A percentile compares a stretch with the other conserved stretches of the same genome.
Evolutionary conservation across 148 eudicot species (phyloP).

Genomic region (Salicornia ramosissima): DNA sequence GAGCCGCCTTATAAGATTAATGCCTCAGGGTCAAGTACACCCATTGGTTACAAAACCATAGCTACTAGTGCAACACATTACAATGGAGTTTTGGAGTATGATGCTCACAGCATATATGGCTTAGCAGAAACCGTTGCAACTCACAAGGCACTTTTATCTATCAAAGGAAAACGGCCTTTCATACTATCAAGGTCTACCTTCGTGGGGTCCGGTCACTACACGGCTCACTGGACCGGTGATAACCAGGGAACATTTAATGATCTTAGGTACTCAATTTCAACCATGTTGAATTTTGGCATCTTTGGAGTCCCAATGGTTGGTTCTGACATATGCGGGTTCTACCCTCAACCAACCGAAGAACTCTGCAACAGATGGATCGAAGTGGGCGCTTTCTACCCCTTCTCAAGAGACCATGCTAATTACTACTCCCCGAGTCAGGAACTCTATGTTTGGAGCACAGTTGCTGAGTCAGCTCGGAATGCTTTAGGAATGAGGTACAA

Average conservation of each 20-base stretch:
- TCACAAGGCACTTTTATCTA: constrained; percentile 68
- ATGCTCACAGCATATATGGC: constrained; percentile 92
- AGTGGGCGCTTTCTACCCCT: constrained; percentile 92
- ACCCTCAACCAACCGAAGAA: constrained; percentile 87
- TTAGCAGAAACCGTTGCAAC: constrained; percentile 81
- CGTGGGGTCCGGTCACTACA: constrained; percentile 86
- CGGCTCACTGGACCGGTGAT: constrained; percentile 98
- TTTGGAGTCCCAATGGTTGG: constrained; percentile 98
- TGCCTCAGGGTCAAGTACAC: constrained; percentile 57
- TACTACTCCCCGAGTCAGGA: constrained; percentile 89
- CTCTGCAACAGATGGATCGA: constrained; percentile 98
- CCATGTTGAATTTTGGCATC: constrained; percentile 82
- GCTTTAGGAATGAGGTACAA: constrained; percentile 94
- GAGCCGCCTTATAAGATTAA: constrained; percentile 97
- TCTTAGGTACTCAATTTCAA: constrained; percentile 73
- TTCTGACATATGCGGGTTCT: constrained; percentile 92
- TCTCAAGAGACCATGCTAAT: constrained; percentile 94
- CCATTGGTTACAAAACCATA: constrained; percentile 83
- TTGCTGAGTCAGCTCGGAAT: constrained; percentile 83
- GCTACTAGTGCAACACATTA: constrained; percentile 93
- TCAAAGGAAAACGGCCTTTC: constrained; percentile 88
- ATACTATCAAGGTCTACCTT: constrained; percentile 76
- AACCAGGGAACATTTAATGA: constrained; percentile 84
- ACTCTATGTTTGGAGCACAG: constrained; percentile 87
- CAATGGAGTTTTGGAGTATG: constrained; percentile 85